A percentile compares a stretch with the other conserved stretches of the same genome.
phyloP scores from a whole-genome alignment of 495 filamentous ascomycete genomes.

The Penicillium flavigenum region DNA sequence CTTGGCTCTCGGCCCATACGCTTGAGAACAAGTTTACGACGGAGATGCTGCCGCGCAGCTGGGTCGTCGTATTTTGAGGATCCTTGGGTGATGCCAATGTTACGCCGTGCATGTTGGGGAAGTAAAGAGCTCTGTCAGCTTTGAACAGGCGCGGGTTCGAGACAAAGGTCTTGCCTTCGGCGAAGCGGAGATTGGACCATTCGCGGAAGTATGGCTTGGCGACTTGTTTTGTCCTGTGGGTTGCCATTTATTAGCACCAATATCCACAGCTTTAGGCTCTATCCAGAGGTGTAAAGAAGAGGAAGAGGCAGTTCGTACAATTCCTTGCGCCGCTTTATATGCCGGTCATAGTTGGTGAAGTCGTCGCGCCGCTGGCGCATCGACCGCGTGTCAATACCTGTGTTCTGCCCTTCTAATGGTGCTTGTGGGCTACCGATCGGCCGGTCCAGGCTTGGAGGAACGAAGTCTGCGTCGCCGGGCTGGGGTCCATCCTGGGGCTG shows the following conservation, averaged over 20 bases:
- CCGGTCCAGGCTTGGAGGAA: conserved; percentile 66
- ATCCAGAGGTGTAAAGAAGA: not conserved
- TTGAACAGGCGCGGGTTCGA: conserved; percentile 76
- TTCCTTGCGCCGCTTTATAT: conserved; percentile 66
- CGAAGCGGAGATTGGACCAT: conserved; percentile 76
- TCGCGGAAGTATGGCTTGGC: conserved; percentile 89
- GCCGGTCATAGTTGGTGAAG: conserved; percentile 80
- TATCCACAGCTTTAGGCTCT: not conserved
- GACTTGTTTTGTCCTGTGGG: conserved; percentile 53
- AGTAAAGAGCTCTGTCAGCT: conserved; percentile 74
- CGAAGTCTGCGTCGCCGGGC: conserved; percentile 58
- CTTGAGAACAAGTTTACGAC: conserved; percentile 79
- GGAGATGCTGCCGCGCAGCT: conserved; percentile 67
- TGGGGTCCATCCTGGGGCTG: conserved; percentile 25
- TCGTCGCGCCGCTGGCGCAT: conserved; percentile 71
- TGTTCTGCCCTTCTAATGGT: conserved; percentile 75
- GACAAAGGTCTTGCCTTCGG: conserved; percentile 85
- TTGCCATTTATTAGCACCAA: conserved; percentile 7
- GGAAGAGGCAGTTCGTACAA: conserved; percentile 52
- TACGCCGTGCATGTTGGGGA: conserved; percentile 83
- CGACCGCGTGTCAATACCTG: conserved; percentile 67
- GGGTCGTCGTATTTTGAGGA: conserved; percentile 65
- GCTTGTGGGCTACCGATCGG: conserved; percentile 79
- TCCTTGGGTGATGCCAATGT: conserved; percentile 59
- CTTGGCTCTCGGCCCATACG: conserved; percentile 81